phyloP scores from a whole-genome alignment of 139 green algal species.

The Chlorella sp. region DNA sequence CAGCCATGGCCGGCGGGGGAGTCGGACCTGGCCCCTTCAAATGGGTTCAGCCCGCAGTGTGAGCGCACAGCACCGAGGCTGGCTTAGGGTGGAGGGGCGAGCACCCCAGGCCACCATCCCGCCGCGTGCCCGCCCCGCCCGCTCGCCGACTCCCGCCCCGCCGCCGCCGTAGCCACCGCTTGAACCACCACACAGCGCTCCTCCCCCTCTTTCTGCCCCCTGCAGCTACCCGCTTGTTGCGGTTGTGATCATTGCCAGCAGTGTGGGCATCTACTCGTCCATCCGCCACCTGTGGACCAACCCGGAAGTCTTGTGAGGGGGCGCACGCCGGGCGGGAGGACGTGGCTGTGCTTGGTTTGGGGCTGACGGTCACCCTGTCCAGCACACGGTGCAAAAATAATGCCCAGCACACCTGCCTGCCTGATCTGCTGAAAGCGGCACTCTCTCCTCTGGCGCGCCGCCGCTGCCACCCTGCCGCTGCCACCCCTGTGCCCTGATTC shows the following conservation, averaged over 20 bases:
- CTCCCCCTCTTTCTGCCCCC: neutral
- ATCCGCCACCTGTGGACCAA: conserved; percentile 33
- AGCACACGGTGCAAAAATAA: no score
- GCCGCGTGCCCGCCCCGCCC: neutral
- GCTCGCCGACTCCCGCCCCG: neutral
- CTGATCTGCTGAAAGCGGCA: no score
- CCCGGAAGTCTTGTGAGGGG: neutral
- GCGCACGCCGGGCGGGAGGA: no score
- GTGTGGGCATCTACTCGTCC: neutral
- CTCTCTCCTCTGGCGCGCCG: no score
- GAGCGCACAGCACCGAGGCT: neutral
- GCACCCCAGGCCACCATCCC: no score
- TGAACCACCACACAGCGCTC: no score
- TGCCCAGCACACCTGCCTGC: no score
- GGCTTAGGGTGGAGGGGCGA: neutral
- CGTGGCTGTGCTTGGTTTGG: no score
- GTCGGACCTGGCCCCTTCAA: neutral
- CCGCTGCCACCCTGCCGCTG: neutral
- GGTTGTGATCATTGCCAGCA: neutral
- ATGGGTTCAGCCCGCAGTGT: conserved; percentile 10
- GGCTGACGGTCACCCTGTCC: no score
- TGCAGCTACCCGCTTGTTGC: conserved; percentile 22
- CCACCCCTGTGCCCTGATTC: neutral
- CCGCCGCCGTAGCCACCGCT: neutral
- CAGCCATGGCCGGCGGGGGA: neutral